Evolutionary conservation across 345 rosid genomes (phyloP), one percentile per base, ranked within the genome.

Genomic region (Mercurialis annua): DNA sequence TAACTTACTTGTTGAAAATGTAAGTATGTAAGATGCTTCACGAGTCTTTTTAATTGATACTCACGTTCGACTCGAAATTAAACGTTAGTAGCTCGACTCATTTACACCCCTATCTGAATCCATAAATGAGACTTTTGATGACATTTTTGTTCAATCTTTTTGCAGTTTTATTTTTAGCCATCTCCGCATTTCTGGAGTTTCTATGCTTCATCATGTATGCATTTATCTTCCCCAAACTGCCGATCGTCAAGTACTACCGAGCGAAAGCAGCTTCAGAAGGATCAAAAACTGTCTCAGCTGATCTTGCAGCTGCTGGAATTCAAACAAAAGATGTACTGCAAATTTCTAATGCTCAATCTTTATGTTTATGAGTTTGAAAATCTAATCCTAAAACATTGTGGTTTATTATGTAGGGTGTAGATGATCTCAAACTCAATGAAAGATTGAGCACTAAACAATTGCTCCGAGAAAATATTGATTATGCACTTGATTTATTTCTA

Each of bases 181-280:
- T 94, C 65, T 84, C 93, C 29, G 74, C 96, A 16, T 81, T 80
- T 68, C 66, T 81, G 53, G 99, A 89, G 76, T 72, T 91, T 23
- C 54, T 86, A 0, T 91, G 97, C n/a, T 72, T 84, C 38, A 20
- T 94, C 15, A 69, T 94, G 17, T 94, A 91, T 55, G 82, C 95
- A 0, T 78, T 56, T 56, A 68, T 74, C 71, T 87, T 94, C 64
- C 96, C 92, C 0, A 91, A 89, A 57, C 77, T 91, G 17, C 89
- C 98, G 1, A 78, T 91, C 2, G 92, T 91, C 64, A 91, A 87
- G 71, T 84, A 94, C 76, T 94, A 85, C 70, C 85, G 92, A 27
- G n/a, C 87, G 0, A 94, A 89, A 80, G 97, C 97, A 0, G 87
- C 96, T 18, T 80, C 70, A 1, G 97, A 94, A 86, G 99, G 99